phyloP scores from a whole-genome alignment of 306 rosid genomes.

The Cercis canadensis region DNA sequence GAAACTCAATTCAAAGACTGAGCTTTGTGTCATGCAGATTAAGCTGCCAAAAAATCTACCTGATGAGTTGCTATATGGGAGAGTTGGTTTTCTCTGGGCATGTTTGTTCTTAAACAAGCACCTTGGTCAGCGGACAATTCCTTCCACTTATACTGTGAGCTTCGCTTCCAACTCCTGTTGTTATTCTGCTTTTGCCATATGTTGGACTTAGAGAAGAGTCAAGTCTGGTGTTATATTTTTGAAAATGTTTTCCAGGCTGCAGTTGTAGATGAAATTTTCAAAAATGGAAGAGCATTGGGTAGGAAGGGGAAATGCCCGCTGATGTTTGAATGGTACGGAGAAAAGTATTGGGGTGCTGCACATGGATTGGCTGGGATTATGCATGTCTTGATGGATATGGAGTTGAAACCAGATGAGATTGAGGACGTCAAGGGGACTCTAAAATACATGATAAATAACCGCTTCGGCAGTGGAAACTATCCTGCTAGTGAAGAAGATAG shows the following conservation, averaged over 20 bases:
- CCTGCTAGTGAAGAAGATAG: slow-evolving; percentile 67
- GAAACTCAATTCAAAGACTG: neutral
- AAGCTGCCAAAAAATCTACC: slow-evolving; percentile 66
- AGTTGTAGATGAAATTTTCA: slow-evolving; percentile 61
- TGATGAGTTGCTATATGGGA: slow-evolving; percentile 77
- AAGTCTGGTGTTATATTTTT: slow-evolving; percentile 23
- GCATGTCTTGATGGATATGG: slow-evolving; percentile 79
- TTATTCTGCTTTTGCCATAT: slow-evolving; percentile 26
- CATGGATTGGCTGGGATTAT: slow-evolving; percentile 87
- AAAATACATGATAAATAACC: slow-evolving; percentile 61
- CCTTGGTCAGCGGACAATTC: slow-evolving; percentile 61
- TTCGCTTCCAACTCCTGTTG: neutral
- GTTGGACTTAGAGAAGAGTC: neutral
- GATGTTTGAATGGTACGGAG: slow-evolving; percentile 83
- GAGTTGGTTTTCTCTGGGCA: slow-evolving; percentile 81
- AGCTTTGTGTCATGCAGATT: slow-evolving; percentile 54
- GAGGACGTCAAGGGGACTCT: slow-evolving; percentile 75
- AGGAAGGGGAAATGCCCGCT: slow-evolving; percentile 60
- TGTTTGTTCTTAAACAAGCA: slow-evolving; percentile 73
- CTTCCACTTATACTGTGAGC: slow-evolving; percentile 63
- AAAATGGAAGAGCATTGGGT: slow-evolving; percentile 66
- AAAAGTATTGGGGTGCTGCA: slow-evolving; percentile 86
- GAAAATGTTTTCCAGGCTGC: slow-evolving; percentile 42
- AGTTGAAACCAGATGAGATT: slow-evolving; percentile 68
- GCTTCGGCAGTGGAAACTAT: slow-evolving; percentile 69